Evolutionary conservation across 2,329 filamentous ascomycete species (phyloP), one percentile per base, ranked within the genome.

Genomic region (Aureobasidium sp.): DNA sequence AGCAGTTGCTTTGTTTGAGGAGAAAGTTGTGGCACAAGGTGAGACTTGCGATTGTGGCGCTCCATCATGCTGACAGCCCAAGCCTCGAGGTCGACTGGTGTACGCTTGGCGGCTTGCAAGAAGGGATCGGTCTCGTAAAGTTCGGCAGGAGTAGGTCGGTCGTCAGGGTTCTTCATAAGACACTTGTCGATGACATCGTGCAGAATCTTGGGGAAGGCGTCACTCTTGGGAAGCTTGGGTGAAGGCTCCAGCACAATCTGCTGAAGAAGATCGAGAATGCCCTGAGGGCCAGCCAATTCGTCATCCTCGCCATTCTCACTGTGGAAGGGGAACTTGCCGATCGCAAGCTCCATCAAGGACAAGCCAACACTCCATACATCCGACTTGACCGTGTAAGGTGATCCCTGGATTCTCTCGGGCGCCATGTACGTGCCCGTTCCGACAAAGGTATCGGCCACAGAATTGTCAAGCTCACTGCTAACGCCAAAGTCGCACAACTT

Each of bases 371-470:
- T 97, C 94, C 94, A 99, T 4, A 99, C 94, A 74, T 99, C 94
- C 13, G 92, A 97, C 76, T 97, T 97, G 70, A 99, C 93, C 0
- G 93, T 96, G 76, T 99, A 99, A 70, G 90, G 92, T 66, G 94
- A 92, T 65, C 94, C 94, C 74, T 97, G 92, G 68, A 99, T 99
- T 74, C 94, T 86, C 79, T 99, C 94, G 0, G 94, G 94, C 0
- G 94, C 94, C 94, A 99, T 99, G 80, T 99, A 99, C 62, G 94
- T 99, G 41, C 94, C 97, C 1, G 94, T 99, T 59, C 94, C 94
- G 39, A 99, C 94, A 71, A 99, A 99, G 0, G 94, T 99, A 72
- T 97, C 93, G 57, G 94, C 94, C 67, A 99, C 92, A 5, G 94
- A 97, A 77, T 97, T 97, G 74, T 97, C 92, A 17, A 97, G 84